These are phyloP conservation scores for Botryosphaeria agaves DNA, from an alignment of 2,329 filamentous ascomycete genomes.

Conservation along the genomic window DNA sequence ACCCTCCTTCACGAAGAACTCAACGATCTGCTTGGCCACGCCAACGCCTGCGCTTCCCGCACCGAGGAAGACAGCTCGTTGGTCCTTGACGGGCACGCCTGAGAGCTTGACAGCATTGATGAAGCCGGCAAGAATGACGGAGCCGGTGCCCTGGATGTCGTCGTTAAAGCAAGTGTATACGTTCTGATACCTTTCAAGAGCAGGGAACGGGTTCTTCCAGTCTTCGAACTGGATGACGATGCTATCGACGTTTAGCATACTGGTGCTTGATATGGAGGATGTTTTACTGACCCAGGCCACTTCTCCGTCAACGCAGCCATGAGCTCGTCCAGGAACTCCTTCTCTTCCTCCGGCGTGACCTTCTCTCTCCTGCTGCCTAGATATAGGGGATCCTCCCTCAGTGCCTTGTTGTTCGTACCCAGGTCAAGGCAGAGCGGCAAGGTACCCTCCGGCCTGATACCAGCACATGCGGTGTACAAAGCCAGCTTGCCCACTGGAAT, in stretches of 20 bases:
- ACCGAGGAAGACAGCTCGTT: constrained; percentile 90
- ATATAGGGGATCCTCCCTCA: constrained; percentile 71
- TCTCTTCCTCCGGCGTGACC: constrained; percentile 58
- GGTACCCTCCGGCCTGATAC: constrained; percentile 64
- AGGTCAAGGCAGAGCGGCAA: constrained; percentile 46
- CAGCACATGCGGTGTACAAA: constrained; percentile 87
- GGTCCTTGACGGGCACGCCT: constrained; percentile 70
- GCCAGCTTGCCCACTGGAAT: constrained; percentile 95
- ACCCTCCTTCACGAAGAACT: constrained; percentile 89
- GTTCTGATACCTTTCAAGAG: constrained; percentile 76
- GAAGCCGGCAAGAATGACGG: constrained; percentile 76
- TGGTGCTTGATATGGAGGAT: neutral
- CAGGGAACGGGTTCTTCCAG: constrained; percentile 94
- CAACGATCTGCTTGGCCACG: constrained; percentile 93
- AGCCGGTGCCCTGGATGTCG: constrained; percentile 93
- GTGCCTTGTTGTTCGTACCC: constrained; percentile 44
- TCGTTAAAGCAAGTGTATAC: constrained; percentile 96
- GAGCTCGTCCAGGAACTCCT: constrained; percentile 91
- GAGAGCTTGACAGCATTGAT: constrained; percentile 67
- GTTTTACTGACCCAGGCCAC: constrained; percentile 40
- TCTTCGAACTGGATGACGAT: constrained; percentile 89
- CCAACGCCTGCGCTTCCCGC: constrained; percentile 91
- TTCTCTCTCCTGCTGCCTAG: constrained; percentile 78
- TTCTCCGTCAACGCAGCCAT: constrained; percentile 77
- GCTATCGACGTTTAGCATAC: constrained; percentile 20